Conservation (phyloP, 768 basidiomycete species). For the Pleurotus salmoneostramineus region DNA sequence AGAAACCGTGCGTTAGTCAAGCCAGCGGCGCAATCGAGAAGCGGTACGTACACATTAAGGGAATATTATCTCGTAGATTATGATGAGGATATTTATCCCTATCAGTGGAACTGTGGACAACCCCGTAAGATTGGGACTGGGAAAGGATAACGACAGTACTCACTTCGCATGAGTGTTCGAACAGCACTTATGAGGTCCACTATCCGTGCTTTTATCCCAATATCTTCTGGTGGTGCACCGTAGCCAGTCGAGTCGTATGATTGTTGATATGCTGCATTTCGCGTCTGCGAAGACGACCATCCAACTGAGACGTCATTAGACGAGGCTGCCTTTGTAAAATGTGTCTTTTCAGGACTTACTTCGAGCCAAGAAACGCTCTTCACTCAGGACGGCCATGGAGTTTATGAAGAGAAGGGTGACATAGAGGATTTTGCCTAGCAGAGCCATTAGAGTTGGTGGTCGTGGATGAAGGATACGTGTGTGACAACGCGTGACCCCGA, state of each 20-base stretch:
- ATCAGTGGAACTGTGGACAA: conserved; percentile 80
- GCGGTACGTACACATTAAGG: conserved; percentile 29
- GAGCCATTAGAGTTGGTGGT: conserved; percentile 33
- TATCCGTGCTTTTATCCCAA: conserved; percentile 78
- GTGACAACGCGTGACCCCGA: conserved; percentile 10
- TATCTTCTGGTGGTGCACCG: conserved; percentile 50
- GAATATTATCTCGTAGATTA: conserved; percentile 78
- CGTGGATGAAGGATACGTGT: background rate
- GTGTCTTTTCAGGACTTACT: conserved; percentile 46
- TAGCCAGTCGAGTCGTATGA: conserved; percentile 65
- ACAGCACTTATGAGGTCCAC: conserved; percentile 94
- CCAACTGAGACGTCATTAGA: conserved; percentile 59
- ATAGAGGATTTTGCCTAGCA: conserved; percentile 77
- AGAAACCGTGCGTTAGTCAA: too few relatives aligned
- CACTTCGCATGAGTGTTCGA: conserved; percentile 95
- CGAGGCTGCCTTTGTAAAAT: conserved; percentile 10
- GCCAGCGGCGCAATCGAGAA: background rate
- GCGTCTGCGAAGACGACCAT: conserved; percentile 73
- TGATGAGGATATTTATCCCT: conserved; percentile 79
- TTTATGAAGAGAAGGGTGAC: conserved; percentile 87
- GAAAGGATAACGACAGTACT: conserved; percentile 30
- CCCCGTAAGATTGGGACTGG: background rate
- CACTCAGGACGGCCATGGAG: conserved; percentile 91
- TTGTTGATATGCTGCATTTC: conserved; percentile 59
- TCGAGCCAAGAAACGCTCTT: conserved; percentile 92